Base-by-base conservation (phyloP, 495 filamentous ascomycete species). In the Amniculicola lignicola region DNA sequence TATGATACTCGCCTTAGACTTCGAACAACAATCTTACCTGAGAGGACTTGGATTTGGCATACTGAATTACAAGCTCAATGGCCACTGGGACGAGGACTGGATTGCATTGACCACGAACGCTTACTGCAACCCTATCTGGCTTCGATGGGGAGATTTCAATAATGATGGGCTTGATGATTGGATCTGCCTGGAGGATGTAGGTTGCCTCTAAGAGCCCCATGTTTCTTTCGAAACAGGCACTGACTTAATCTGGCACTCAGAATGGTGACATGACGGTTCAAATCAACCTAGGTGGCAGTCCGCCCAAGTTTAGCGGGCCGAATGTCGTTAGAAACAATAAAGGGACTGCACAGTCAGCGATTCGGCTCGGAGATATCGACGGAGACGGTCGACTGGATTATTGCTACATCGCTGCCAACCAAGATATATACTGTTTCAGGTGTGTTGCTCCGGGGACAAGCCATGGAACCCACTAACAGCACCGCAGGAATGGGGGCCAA, bases 91-190 rank as follows among this genome's bases (percentile, higher is more conserved):
- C 19, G 37, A 18, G 19, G 6, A 10, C 16, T 40, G 7, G 9
- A 40, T 40, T 18, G 10, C 37, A 18, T 40, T 40, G 37, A 18
- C 37, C 7, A 10, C 6, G 7, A 9, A 9, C 19, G 37, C 37
- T 40, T 40, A 18, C 7, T 33, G 29, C n/a, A 7, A 7, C 7
- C 7, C 7, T n/a, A n/a, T 7, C 7, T 7, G 37, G 6, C 10
- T 68, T 33, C 21, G 31, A 37, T 65, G 53, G 48, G 70, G 66
- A 37, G 72, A 72, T 59, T 40, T 74, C 31, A 70, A 72, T 43
- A 66, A 57, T 29, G 61, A 71, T 25, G 73, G 72, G 0, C 54
- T 74, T 4, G 73, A 74, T 53, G 74, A 76, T 41, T 65, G 71
- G 14, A 66, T 74, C 51, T 71, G 65, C 53, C 62, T 71, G 65